Evolutionary conservation across 2,329 filamentous ascomycete species (phyloP).

Genomic region (Cryoendolithus antarcticus): DNA sequence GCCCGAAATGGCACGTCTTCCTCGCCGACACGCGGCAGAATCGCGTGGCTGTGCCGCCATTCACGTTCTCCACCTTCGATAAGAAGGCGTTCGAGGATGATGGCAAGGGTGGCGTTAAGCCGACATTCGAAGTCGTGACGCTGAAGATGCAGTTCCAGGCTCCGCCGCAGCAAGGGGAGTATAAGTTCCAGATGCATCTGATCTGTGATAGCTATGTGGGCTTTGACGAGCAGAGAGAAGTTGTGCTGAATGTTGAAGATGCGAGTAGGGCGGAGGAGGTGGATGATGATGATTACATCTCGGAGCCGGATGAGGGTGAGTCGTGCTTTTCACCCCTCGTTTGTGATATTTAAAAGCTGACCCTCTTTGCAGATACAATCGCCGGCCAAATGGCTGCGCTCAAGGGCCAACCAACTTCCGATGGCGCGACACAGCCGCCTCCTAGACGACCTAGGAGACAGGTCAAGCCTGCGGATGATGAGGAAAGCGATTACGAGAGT

Average conservation of each 20-base stretch:
- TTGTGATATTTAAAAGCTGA: neutral
- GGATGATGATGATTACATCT: constrained; percentile 71
- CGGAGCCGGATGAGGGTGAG: constrained; percentile 94
- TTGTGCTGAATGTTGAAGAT: constrained; percentile 80
- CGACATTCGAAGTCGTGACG: constrained; percentile 90
- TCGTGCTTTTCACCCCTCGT: constrained; percentile 9
- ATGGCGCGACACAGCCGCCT: constrained; percentile 6
- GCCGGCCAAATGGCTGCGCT: constrained; percentile 27
- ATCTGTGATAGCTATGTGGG: constrained; percentile 92
- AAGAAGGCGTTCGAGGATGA: constrained; percentile 70
- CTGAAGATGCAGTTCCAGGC: constrained; percentile 95
- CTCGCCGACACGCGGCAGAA: constrained; percentile 86
- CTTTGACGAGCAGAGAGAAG: constrained; percentile 84
- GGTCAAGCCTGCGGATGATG: constrained; percentile 2
- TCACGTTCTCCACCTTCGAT: constrained; percentile 88
- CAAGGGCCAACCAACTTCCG: constrained; percentile 20
- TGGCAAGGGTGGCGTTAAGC: constrained; percentile 40
- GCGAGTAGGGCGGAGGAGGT: constrained; percentile 71
- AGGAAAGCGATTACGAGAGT: constrained; percentile 25
- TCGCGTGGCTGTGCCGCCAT: constrained; percentile 92
- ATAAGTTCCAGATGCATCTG: constrained; percentile 88
- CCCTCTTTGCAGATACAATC: constrained; percentile 20
- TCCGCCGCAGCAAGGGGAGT: constrained; percentile 81
- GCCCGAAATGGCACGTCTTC: constrained; percentile 88
- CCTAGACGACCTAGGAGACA: constrained; percentile 6